Evolutionary conservation across 1,284 basidiomycete genomes (phyloP), one percentile per base, ranked within the genome.

Genomic region (Boletellus sp.): DNA sequence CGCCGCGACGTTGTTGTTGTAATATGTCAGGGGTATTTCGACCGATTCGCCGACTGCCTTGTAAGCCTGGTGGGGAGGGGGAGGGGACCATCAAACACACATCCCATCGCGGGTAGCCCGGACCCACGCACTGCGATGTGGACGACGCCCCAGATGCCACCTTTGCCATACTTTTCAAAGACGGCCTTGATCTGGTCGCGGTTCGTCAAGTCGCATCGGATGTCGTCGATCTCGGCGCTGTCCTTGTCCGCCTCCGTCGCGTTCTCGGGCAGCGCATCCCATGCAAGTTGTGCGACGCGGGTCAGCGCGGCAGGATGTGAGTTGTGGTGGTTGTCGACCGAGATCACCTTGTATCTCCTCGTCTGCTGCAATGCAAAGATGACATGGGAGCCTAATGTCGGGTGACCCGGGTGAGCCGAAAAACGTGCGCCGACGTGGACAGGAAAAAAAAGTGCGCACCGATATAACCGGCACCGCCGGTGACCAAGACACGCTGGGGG

Each of bases 31-130:
- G 13, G 97, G 97, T 53, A 93, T 87, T 73, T 97, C 91, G 24
- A 87, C 88, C n/a, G 91, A 94, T 73, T 99, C 97, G 47, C 97
- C 97, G 26, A 99, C 97, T 15, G 96, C 94, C 77, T 99, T 99
- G 78, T 93, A 89, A 4, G 97, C 97, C 90, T 92, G 57, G 46
- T 32, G 44, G 32, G 41, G 24, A n/a, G 30, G 57, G 46, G 26
- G 44, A 26, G 41, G 24, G 28, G 30, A 11, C 12, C 28, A 22
- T 53, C 42, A 32, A 22, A 8, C 26, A 21, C 22, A 26, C 33
- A 42, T 28, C 26, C 22, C 37, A 28, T 47, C 22, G 6, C 49
- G 32, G 37, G 41, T 38, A 37, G 26, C 16, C 19, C 18, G 26
- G 54, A 26, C 30, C 43, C 33, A 79, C 86, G 61, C 59, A 92